Base-by-base conservation (phyloP, 345 rosid species). In the Lumnitzera littorea region DNA sequence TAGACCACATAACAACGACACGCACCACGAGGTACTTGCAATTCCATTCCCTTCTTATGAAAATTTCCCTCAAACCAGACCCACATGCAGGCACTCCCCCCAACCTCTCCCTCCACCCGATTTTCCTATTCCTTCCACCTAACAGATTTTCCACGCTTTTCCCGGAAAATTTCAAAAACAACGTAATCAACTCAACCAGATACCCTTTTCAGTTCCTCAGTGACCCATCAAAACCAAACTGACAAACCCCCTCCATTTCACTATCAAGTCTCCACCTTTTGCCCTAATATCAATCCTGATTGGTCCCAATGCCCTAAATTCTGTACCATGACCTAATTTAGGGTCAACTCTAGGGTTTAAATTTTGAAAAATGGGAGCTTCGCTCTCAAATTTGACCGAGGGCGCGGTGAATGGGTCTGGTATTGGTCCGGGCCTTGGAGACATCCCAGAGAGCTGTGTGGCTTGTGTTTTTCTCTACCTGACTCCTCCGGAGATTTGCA, bases 401-500 rank as follows among this genome's bases (percentile, higher is more conserved):
- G 87, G 82, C 47, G 7, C 43, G 43, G 20, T 70, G 57, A 78
- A 75, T 69, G 86, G 78, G 53, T 77, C 63, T 48, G 73, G 69
- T 24, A 48, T 53, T 50, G 76, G 92, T 62, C 91, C 95, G 4
- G 80, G 91, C 4, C 78, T 92, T 2, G 96, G 96, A 1, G 98
- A 92, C 75, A 92, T 89, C 68, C 95, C 98, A 48, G 96, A 92
- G 77, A 81, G 84, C 75, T 92, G 96, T 66, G 92, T 89, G 55
- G 98, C 98, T 13, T 81, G 87, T 65, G 98, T 92, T 13, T 89
- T 87, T 61, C 70, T 80, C 57, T 70, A 89, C 76, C 73, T 92
- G 65, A 85, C 88, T 5, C 96, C 98, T 51, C 96, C 96, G 70
- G 98, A 92, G 87, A 92, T 92, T 78, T 92, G 98, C 76, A 92